phyloP scores from a whole-genome alignment of 495 filamentous ascomycete species.

The Aspergillus carlsbadensis region DNA sequence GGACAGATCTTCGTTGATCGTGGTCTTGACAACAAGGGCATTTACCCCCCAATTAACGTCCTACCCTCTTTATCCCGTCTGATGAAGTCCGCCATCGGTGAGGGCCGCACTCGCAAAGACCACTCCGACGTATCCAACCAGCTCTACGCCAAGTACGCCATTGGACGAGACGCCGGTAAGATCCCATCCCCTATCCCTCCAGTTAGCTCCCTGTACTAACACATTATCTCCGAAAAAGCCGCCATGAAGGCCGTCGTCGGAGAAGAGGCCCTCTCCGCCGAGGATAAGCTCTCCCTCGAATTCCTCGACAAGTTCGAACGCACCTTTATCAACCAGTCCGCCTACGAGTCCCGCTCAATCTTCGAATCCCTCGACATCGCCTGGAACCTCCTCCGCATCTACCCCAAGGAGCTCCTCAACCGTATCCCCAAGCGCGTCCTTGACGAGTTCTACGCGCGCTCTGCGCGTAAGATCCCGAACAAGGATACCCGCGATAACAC shows the following conservation, averaged over 20 bases:
- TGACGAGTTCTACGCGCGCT: conserved; percentile 86
- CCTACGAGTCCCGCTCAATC: conserved; percentile 88
- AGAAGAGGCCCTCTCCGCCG: conserved; percentile 90
- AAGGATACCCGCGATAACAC: conserved; percentile 75
- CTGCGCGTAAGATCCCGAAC: conserved; percentile 50
- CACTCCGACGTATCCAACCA: conserved; percentile 99
- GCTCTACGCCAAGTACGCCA: conserved; percentile 99
- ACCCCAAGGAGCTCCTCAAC: conserved; percentile 95
- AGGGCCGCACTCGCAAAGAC: conserved; percentile 91
- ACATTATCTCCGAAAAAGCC: conserved; percentile 43
- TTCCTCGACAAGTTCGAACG: conserved; percentile 98
- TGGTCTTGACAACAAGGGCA: conserved; percentile 89
- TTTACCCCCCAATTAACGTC: conserved; percentile 99
- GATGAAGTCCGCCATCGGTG: conserved; percentile 99
- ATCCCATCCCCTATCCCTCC: neutral
- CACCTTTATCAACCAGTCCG: conserved; percentile 84
- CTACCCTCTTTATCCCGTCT: conserved; percentile 97
- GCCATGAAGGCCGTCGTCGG: conserved; percentile 99
- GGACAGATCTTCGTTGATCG: conserved; percentile 98
- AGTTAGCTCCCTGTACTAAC: neutral
- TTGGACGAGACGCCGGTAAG: conserved; percentile 84
- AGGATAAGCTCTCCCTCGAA: conserved; percentile 97
- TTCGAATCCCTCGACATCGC: conserved; percentile 92
- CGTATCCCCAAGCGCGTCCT: conserved; percentile 93
- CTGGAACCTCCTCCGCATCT: conserved; percentile 94